Evolutionary conservation across 2,329 filamentous ascomycete genomes (phyloP), one percentile per base, ranked within the genome.

Genomic region (Acarospora socialis): DNA sequence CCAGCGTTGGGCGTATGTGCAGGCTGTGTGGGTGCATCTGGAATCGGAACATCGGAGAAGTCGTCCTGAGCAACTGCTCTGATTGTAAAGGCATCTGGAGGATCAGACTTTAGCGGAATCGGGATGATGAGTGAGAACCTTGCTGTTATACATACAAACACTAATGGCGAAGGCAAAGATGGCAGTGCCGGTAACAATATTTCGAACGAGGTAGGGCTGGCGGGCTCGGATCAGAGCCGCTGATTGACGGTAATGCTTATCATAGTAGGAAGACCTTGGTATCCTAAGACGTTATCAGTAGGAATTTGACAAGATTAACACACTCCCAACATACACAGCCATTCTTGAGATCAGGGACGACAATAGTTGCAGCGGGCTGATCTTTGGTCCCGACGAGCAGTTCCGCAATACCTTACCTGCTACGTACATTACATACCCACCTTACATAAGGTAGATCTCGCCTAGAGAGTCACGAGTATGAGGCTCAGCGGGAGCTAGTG

Each of bases 31-130:
- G 81, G 77, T 32, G 69, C 64, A 52, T 82, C 80, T 17, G 90
- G 90, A 21, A 95, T 77, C 52, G 83, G 77, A 46, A 95, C 86
- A 53, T 98, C 90, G 36, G 86, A 81, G 61, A 98, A 98, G 44
- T 94, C 82, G 56, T 95, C 90, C 59, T 95, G 90, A 25, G 87
- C 83, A 50, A 98, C 81, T 33, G 82, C 83, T 43, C 66, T 71
- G 52, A 98, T 78, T 24, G 77, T 81, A 54, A 71, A 81, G 33
- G 67, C 60, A 51, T 81, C 77, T 80, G 26, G 14, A 30, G 27
- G 30, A 19, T 9, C 6, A 21, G 16, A 3, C 20, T 38, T 15
- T n/a, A 7, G 8, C 13, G 21, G n/a, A 7, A 7, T 6, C 24
- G 17, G 7, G n/a, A 13, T 12, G 10, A 19, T 34, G 23, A 17